Base-by-base conservation (phyloP, 2,329 filamentous ascomycete genomes). In the Ilyonectria robusta region DNA sequence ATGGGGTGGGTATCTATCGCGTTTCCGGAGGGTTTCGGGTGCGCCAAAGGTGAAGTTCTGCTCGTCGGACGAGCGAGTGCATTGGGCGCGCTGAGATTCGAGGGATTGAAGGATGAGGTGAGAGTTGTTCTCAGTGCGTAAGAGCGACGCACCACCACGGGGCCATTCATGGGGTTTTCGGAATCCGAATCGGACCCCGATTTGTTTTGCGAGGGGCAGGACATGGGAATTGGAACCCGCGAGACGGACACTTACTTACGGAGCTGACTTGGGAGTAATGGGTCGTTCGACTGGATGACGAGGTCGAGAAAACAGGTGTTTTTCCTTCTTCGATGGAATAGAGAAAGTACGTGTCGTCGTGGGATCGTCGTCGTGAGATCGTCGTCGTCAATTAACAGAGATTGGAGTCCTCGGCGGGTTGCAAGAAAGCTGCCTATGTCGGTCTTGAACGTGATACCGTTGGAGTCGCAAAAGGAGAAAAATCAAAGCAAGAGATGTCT, bases 1-100 rank as follows among this genome's bases (percentile, higher is more conserved):
- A 17, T n/a, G 40, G 15, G 40, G 15, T n/a, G 15, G 40, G 31
- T 11, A 9, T 9, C 31, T 10, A 26, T 26, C 26, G 26, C 26
- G 31, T 33, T 9, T 6, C 46, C 46, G 48, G 48, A 29, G 48
- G 48, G 48, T 21, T 51, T 51, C 48, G 48, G 48, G 48, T 51
- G 48, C 48, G 48, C 8, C 17, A 33, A 19, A 42, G 29, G 21
- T 19, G 48, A 51, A n/a, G 26, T 42, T 42, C 40, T 42, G 40
- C 40, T 17, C 40, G 40, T 7, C 15, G 15, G 40, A 4, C n/a
- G 15, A n/a, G 40, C n/a, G 15, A n/a, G 40, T 33, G 31, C 31
- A 33, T 33, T 33, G 31, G 31, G 31, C 31, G 31, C 31, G 19
- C 19, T 48, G 46, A 17, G 46, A 50, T 47, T 47, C 19, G 44